phyloP scores from a whole-genome alignment of 192 early-diverging fungal species.

The Dissophora ornata region DNA sequence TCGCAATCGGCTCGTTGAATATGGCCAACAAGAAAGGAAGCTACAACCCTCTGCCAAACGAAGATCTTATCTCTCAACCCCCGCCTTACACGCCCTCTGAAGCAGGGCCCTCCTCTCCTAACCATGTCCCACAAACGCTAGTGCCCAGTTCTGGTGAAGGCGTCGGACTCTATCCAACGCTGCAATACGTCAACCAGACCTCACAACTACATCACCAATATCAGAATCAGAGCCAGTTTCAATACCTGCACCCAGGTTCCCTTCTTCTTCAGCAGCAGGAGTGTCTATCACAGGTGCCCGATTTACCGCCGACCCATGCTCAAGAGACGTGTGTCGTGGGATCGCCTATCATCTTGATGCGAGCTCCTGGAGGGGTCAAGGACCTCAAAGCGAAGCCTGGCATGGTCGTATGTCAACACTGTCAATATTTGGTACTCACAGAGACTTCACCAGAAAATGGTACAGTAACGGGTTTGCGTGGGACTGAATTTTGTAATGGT shows the following conservation, averaged over 20 bases:
- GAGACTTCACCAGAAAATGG: slow-evolving; percentile 16
- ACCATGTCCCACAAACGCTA: no score
- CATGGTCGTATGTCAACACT: slow-evolving; percentile 20
- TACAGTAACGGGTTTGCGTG: no score
- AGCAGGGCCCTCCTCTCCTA: not conserved
- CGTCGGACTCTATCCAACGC: no score
- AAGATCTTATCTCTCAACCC: not conserved
- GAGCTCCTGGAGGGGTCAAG: slow-evolving; percentile 8
- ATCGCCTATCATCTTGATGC: slow-evolving; percentile 9
- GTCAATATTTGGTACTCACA: slow-evolving; percentile 5
- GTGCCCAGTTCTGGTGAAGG: no score
- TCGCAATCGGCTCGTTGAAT: not conserved
- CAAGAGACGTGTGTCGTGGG: not conserved
- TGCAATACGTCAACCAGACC: no score
- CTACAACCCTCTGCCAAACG: not conserved
- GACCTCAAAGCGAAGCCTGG: slow-evolving; percentile 13
- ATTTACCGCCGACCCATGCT: not conserved
- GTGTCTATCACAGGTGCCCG: not conserved
- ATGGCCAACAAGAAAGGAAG: not conserved
- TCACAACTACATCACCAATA: no score
- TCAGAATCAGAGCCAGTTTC: not conserved
- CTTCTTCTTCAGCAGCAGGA: not conserved
- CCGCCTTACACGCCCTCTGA: slow-evolving; percentile 1
- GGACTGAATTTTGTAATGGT: no score
- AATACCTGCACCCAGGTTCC: not conserved